Base-by-base conservation (phyloP, 441 rosid genomes). In the Sinapis alba region DNA sequence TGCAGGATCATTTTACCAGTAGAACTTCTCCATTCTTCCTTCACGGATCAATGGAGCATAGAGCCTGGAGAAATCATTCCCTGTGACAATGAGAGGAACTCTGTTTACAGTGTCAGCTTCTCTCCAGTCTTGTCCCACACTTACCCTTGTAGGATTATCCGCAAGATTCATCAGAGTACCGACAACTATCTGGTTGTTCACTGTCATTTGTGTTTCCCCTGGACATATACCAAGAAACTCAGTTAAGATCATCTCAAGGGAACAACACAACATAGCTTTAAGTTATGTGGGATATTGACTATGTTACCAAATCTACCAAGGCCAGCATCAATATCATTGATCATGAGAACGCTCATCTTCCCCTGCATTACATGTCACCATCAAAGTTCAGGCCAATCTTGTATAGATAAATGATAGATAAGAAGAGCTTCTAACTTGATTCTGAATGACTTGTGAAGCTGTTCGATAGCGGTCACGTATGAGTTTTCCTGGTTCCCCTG, bases 401-500 rank as follows among this genome's bases (percentile, higher is more conserved):
- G 19, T 34, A 13, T 20, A 18, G 6, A 23, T 61, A 15, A 12
- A 80, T 80, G 81, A 84, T 8, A 65, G 79, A 78, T 78, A 73
- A 32, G 61, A 84, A 81, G 78, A 59, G 89, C 88, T 83, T 76
- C 91, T 92, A 80, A 95, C 99, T 93, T 92, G 92, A 81, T 95
- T 95, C 83, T 88, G 92, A 83, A 93, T 91, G 86, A 95, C 96
- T 92, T 91, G 97, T 82, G 99, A 95, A 84, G 99, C 99, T 78
- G 98, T 84, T 82, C 99, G 82, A 63, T 92, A 95, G 28, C 98
- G 99, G 71, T 91, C 99, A 30, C 98, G 90, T 62, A 95, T 92
- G 86, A 95, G 79, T 78, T 64, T 91, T 62, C 99, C 98, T 0
- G 99, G 99, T 81, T 92, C 98, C 64, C 98, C 98, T 92, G 88